phyloP scores from a whole-genome alignment of 2,329 filamentous ascomycete genomes.

The Colletotrichum euphorbiae region DNA sequence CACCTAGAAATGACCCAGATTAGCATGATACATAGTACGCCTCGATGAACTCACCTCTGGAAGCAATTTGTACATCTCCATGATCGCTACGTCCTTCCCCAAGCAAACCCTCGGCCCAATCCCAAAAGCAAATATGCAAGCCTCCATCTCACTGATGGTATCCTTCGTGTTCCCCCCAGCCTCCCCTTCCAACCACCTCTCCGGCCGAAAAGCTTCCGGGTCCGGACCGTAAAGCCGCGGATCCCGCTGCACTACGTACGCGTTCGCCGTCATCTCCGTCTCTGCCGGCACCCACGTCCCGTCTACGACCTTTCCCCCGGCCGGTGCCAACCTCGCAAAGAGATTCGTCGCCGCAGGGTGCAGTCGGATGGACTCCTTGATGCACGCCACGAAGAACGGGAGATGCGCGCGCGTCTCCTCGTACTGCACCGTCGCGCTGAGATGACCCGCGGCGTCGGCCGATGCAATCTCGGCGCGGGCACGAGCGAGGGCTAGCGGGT shows the following conservation, averaged over 20 bases:
- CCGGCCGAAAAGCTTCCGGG: slow-evolving; percentile 51
- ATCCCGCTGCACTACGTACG: slow-evolving; percentile 51
- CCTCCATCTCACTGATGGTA: slow-evolving; percentile 10
- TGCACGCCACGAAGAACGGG: slow-evolving; percentile 23
- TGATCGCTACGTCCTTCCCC: slow-evolving; percentile 16
- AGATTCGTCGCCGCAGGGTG: slow-evolving; percentile 25
- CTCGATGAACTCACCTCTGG: slow-evolving; percentile 10
- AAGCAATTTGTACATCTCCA: slow-evolving; percentile 26
- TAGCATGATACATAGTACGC: neutral
- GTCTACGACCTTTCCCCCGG: slow-evolving; percentile 16
- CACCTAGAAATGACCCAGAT: neutral
- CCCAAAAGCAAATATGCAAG: slow-evolving; percentile 15
- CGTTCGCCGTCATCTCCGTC: slow-evolving; percentile 42
- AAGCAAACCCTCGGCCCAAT: slow-evolving; percentile 19
- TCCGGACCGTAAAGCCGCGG: slow-evolving; percentile 48
- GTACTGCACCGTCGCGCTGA: slow-evolving; percentile 14
- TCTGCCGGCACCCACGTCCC: slow-evolving; percentile 23
- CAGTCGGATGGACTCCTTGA: slow-evolving; percentile 26
- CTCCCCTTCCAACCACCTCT: slow-evolving; percentile 53
- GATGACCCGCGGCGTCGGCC: neutral
- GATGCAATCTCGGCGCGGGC: slow-evolving; percentile 4
- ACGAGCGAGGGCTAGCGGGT: neutral
- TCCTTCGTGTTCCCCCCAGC: slow-evolving; percentile 38
- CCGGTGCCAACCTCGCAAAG: slow-evolving; percentile 8
- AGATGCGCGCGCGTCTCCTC: slow-evolving; percentile 24